Percentiles rank a stretch among this genome's conserved stretches.
Conservation (phyloP, 2,329 filamentous ascomycete species). For the Pseudocercospora ulei region DNA sequence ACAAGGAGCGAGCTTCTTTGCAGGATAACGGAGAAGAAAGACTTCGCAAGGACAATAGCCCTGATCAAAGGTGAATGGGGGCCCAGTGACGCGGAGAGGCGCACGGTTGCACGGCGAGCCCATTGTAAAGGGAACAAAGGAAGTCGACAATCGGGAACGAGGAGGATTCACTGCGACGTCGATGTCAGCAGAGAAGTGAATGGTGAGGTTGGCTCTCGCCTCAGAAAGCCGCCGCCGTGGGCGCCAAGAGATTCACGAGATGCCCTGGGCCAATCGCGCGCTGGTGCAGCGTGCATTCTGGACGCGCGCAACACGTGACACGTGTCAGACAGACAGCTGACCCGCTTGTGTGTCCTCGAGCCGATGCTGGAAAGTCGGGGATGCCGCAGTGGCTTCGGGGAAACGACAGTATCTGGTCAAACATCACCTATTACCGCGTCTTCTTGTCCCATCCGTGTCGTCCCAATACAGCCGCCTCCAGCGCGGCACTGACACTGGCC, state of each 20-base stretch:
- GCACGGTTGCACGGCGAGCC: background rate
- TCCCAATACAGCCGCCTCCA: no score
- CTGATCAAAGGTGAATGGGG: conserved; percentile 6
- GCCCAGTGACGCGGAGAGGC: background rate
- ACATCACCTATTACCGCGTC: conserved; percentile 6
- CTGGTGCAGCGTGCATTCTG: no score
- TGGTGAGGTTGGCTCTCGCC: background rate
- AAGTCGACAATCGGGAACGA: conserved; percentile 2
- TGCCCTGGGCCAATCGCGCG: conserved; percentile 1
- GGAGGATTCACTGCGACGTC: background rate
- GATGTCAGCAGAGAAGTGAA: conserved; percentile 1
- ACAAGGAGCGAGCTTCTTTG: background rate
- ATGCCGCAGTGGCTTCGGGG: background rate
- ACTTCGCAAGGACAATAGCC: background rate
- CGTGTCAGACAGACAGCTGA: background rate
- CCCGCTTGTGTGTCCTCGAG: no score
- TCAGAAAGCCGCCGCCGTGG: background rate
- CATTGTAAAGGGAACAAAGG: conserved; percentile 7
- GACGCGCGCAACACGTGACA: background rate
- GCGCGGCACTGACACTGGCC: no score
- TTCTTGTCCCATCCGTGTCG: no score
- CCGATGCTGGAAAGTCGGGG: background rate
- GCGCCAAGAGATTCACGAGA: conserved; percentile 4
- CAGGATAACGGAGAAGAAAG: background rate
- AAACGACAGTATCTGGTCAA: conserved; percentile 7